Percentiles rank a stretch among this genome's conserved stretches.
Conservation (phyloP, 2,329 filamentous ascomycete genomes). For the Phialemoniopsis sp. region DNA sequence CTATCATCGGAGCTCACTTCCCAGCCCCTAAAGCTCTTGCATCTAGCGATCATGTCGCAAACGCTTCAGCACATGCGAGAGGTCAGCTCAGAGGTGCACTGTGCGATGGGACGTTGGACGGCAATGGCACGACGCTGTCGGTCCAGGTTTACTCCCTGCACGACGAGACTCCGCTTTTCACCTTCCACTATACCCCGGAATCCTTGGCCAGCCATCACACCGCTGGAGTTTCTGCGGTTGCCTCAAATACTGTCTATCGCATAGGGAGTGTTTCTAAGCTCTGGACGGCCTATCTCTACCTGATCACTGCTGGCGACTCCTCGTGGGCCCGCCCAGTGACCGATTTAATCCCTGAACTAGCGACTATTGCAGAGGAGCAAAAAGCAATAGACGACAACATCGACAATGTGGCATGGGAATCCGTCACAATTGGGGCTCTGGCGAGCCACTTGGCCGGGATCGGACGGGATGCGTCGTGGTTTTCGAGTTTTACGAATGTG, state of each 20-base stretch:
- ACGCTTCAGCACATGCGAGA: too few species aligned
- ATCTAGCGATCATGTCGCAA: neutral
- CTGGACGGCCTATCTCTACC: conserved; percentile 19
- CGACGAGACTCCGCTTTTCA: neutral
- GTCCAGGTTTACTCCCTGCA: conserved; percentile 2
- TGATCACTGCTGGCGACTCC: conserved; percentile 12
- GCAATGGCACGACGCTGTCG: neutral
- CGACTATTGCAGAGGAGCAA: neutral
- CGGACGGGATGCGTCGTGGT: conserved; percentile 6
- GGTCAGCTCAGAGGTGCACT: too few species aligned
- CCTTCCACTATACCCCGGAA: neutral
- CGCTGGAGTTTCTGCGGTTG: conserved; percentile 9
- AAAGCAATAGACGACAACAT: neutral
- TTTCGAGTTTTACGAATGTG: neutral
- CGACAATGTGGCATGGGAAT: conserved; percentile 2
- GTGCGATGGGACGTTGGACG: neutral
- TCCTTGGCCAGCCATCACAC: neutral
- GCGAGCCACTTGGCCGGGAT: conserved; percentile 13
- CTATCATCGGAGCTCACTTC: neutral
- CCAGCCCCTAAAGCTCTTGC: neutral
- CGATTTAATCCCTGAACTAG: conserved; percentile 17
- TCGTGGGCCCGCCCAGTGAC: conserved; percentile 19
- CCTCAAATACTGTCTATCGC: too few species aligned
- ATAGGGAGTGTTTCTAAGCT: conserved; percentile 29
- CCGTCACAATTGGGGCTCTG: conserved; percentile 14